These are phyloP conservation scores for Venturiaceae sp. DNA, from an alignment of 2,329 filamentous ascomycete genomes.

Conservation along the genomic window DNA sequence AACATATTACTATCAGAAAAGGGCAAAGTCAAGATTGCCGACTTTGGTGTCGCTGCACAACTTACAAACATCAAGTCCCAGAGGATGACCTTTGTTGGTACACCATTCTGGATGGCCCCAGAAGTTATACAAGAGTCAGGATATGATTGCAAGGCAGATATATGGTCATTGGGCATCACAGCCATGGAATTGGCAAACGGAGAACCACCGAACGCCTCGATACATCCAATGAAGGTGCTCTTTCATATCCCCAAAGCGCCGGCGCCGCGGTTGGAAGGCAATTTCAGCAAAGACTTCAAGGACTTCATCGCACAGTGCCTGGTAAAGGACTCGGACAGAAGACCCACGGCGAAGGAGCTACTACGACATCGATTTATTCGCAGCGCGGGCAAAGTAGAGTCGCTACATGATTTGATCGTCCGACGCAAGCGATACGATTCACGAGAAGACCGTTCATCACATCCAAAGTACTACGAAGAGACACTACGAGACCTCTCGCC, in stretches of 20 bases:
- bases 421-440: constrained; percentile 76
- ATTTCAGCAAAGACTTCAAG: constrained; percentile 83
- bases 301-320: constrained; percentile 88
- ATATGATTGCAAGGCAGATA: constrained; percentile 95
- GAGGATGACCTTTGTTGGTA: constrained; percentile 94
- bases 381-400: constrained; percentile 77
- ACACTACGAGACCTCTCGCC: constrained; percentile 50
- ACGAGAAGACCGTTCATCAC: constrained; percentile 52
- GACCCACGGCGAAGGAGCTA: constrained; percentile 78
- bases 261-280: constrained; percentile 73
- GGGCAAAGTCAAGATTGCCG: constrained; percentile 89
- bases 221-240: constrained; percentile 96
- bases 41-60: constrained; percentile 95
- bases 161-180: constrained; percentile 94
- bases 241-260: constrained; percentile 95
- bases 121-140: constrained; percentile 98
- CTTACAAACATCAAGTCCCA: constrained; percentile 97
- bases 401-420: constrained; percentile 76
- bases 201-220: constrained; percentile 90
- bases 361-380: constrained; percentile 83
- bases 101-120: constrained; percentile 98
- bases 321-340: constrained; percentile 78
- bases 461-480: constrained; percentile 86
- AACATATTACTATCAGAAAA: constrained; percentile 87
- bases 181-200: constrained; percentile 85